Evolutionary conservation across 2,329 filamentous ascomycete genomes (phyloP).

Genomic region (Ophidiomyces ophidiicola): DNA sequence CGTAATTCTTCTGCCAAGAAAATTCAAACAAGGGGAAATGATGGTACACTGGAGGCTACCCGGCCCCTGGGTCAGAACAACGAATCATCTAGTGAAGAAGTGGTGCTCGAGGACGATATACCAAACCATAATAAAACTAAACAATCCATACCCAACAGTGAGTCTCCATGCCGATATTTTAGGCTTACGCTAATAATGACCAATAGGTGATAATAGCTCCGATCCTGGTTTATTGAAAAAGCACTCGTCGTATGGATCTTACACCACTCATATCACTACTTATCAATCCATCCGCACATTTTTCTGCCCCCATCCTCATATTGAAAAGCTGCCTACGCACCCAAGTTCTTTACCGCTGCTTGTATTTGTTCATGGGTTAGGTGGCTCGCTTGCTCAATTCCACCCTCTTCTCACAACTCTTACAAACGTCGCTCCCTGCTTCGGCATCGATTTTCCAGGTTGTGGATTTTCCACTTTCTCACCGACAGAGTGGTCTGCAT

Average conservation of each 20-base stretch:
- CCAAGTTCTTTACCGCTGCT: slow-evolving; percentile 68
- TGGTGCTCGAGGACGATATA: slow-evolving; percentile 1
- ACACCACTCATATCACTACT: slow-evolving; percentile 55
- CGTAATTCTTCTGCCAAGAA: neutral
- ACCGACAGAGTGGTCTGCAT: slow-evolving; percentile 62
- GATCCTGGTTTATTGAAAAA: slow-evolving; percentile 74
- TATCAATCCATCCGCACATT: slow-evolving; percentile 75
- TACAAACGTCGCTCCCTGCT: slow-evolving; percentile 67
- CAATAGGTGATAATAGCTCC: slow-evolving; percentile 28
- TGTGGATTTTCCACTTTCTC: slow-evolving; percentile 70
- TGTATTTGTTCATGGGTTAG: slow-evolving; percentile 84
- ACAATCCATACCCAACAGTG: slow-evolving; percentile 8
- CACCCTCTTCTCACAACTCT: slow-evolving; percentile 68
- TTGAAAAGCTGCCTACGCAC: slow-evolving; percentile 62
- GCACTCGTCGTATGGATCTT: slow-evolving; percentile 58
- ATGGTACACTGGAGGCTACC: too few species aligned
- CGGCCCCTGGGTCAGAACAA: neutral
- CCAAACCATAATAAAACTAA: neutral
- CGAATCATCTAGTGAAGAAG: slow-evolving; percentile 10
- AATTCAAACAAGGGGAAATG: neutral
- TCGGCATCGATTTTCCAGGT: slow-evolving; percentile 81
- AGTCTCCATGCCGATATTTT: neutral
- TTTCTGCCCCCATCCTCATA: slow-evolving; percentile 67
- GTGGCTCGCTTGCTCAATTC: slow-evolving; percentile 86
- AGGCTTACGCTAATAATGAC: neutral